Conservation (phyloP, 1,284 basidiomycete genomes). For the Heterobasidion parviporum region DNA sequence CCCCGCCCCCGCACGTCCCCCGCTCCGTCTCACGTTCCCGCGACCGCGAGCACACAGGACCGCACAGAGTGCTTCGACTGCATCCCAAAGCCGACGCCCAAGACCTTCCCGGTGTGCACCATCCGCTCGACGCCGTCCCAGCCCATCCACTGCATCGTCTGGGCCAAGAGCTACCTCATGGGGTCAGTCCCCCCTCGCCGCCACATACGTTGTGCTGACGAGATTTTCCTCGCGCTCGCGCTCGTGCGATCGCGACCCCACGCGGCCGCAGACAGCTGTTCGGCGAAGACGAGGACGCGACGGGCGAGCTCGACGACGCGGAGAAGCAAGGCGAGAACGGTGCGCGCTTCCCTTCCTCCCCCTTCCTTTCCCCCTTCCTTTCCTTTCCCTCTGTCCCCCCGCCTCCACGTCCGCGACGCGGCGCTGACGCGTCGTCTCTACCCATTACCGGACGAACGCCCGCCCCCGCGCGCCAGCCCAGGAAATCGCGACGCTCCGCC, state of each 20-base stretch:
- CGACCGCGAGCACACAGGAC: slow-evolving; percentile 38
- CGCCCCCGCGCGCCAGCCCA: slow-evolving; percentile 46
- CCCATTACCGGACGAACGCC: too few species aligned
- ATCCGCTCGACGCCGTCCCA: slow-evolving; percentile 96
- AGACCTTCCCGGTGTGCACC: slow-evolving; percentile 96
- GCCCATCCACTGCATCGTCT: slow-evolving; percentile 98
- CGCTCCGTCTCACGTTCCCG: too few species aligned
- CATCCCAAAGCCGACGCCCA: slow-evolving; percentile 82
- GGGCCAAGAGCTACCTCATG: slow-evolving; percentile 98
- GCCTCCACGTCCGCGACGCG: too few species aligned
- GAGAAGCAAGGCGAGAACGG: slow-evolving; percentile 86
- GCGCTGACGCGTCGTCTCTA: too few species aligned
- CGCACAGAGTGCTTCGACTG: slow-evolving; percentile 91
- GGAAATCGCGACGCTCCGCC: slow-evolving; percentile 85
- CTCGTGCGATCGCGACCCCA: too few species aligned
- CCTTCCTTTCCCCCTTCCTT: neutral
- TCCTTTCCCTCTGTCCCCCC: too few species aligned
- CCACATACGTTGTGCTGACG: neutral
- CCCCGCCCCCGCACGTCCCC: neutral
- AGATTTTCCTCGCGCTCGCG: too few species aligned
- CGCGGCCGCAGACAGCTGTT: slow-evolving; percentile 74
- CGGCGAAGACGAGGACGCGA: slow-evolving; percentile 81
- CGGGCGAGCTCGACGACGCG: slow-evolving; percentile 76
- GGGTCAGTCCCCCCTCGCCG: slow-evolving; percentile 45
- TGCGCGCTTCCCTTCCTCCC: slow-evolving; percentile 21